Evolutionary conservation across 2,329 filamentous ascomycete species (phyloP).

Genomic region (Teratosphaeria gauchensis): DNA sequence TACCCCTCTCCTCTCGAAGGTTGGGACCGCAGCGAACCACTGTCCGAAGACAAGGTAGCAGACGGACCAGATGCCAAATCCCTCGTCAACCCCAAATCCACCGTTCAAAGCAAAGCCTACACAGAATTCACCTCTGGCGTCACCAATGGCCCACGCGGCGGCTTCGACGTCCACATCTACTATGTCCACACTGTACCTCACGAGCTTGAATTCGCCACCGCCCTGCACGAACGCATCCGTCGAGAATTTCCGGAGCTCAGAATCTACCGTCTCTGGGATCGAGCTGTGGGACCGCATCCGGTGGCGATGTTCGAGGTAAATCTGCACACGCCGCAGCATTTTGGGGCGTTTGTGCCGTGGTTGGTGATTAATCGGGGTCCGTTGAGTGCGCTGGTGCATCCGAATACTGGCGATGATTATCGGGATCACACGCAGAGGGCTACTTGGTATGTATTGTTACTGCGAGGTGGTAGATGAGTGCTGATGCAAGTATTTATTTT

Average conservation of each 20-base stretch:
- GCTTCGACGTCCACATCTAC: constrained; percentile 84
- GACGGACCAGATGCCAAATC: constrained; percentile 67
- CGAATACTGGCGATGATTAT: constrained; percentile 60
- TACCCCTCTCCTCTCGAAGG: constrained; percentile 47
- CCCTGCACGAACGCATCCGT: constrained; percentile 68
- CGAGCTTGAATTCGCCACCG: constrained; percentile 58
- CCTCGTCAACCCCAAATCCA: constrained; percentile 55
- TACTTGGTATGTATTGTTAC: constrained; percentile 44
- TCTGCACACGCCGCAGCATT: constrained; percentile 68
- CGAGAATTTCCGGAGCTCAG: constrained; percentile 80
- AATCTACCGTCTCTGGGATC: constrained; percentile 69
- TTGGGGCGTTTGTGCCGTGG: constrained; percentile 83
- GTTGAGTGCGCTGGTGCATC: constrained; percentile 69
- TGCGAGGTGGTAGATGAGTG: neutral
- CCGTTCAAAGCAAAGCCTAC: constrained; percentile 56
- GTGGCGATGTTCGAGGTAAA: constrained; percentile 91
- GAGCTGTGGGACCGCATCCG: constrained; percentile 71
- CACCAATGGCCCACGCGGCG: constrained; percentile 55
- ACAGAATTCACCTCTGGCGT: constrained; percentile 59
- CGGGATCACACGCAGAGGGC: constrained; percentile 59
- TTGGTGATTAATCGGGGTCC: constrained; percentile 72
- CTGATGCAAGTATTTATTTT: neutral
- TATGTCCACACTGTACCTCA: constrained; percentile 54
- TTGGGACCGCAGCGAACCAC: constrained; percentile 38
- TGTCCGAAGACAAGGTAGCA: constrained; percentile 30